A percentile compares a stretch with the other conserved stretches of the same genome.
Evolutionary conservation across 1,139 yeast genomes (phyloP).

Genomic region (Barnettozyma hawaiiensis): DNA sequence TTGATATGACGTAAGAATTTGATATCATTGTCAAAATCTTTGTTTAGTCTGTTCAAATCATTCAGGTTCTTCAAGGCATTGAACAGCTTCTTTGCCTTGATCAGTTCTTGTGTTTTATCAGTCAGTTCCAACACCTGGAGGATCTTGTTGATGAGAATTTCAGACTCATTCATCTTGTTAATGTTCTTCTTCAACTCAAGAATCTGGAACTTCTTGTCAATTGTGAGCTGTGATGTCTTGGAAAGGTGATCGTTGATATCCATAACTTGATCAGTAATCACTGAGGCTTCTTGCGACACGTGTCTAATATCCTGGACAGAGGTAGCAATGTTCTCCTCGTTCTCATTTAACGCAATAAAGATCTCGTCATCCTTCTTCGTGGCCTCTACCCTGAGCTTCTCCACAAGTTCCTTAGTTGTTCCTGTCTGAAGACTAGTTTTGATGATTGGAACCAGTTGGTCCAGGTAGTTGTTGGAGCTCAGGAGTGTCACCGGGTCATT

Average conservation of each 20-base stretch:
- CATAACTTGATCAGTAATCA: constrained; percentile 47
- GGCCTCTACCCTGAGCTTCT: constrained; percentile 51
- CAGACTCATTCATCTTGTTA: constrained; percentile 58
- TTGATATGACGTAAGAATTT: constrained; percentile 70
- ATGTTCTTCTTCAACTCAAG: constrained; percentile 54
- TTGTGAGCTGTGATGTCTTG: constrained; percentile 58
- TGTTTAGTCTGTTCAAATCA: constrained; percentile 63
- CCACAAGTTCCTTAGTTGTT: constrained; percentile 52
- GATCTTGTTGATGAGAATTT: constrained; percentile 57
- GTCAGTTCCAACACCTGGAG: constrained; percentile 81
- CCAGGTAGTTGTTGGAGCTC: constrained; percentile 66
- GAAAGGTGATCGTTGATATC: constrained; percentile 49
- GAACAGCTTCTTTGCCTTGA: constrained; percentile 70
- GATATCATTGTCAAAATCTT: constrained; percentile 61
- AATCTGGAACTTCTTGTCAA: constrained; percentile 50
- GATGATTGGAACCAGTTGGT: constrained; percentile 75
- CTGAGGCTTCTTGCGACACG: constrained; percentile 50
- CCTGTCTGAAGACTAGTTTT: constrained; percentile 56
- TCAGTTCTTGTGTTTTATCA: constrained; percentile 78
- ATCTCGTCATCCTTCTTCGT: constrained; percentile 59
- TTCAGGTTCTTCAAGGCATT: constrained; percentile 82
- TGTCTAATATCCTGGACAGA: constrained; percentile 52
- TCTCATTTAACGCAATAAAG: constrained; percentile 53
- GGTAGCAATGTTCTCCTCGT: constrained; percentile 52
- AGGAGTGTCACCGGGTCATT: constrained; percentile 33